Percentiles rank a stretch among this genome's conserved stretches.
Conservation (phyloP, 345 rosid genomes). For the Hypericum androsaemum region DNA sequence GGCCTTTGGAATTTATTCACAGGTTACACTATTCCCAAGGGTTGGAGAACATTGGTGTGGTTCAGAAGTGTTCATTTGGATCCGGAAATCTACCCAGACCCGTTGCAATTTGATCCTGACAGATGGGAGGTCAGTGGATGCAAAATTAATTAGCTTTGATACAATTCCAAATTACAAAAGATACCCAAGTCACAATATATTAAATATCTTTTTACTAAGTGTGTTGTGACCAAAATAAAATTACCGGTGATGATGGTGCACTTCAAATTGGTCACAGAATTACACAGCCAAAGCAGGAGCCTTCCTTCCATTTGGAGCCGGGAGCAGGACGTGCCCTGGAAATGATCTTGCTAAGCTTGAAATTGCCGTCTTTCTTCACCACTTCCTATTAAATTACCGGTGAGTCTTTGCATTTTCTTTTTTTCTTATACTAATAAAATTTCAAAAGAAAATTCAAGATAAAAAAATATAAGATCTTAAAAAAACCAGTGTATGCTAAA, state of each 20-base stretch:
- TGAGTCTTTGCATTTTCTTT: constrained; percentile 11
- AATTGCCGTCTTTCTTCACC: constrained; percentile 36
- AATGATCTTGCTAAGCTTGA: constrained; percentile 45
- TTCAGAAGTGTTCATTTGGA: constrained; percentile 37
- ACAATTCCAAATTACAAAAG: no score
- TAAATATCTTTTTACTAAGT: no score
- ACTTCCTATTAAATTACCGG: constrained; percentile 39
- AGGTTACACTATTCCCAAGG: constrained; percentile 46
- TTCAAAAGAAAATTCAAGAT: no score
- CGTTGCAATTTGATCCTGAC: constrained; percentile 30
- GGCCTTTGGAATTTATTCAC: neutral
- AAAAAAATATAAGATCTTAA: no score
- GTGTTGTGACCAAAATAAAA: neutral
- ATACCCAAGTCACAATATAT: no score
- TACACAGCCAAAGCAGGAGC: constrained; percentile 31
- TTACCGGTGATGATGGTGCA: no score
- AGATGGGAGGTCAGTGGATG: constrained; percentile 39
- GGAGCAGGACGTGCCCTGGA: constrained; percentile 41
- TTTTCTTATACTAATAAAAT: no score
- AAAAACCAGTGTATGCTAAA: no score
- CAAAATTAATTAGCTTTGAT: neutral
- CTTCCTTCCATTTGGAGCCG: constrained; percentile 47
- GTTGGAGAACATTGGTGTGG: constrained; percentile 49
- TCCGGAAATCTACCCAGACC: constrained; percentile 29
- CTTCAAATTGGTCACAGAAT: no score